Evolutionary conservation across 192 early-diverging fungal species (phyloP).

Genomic region (Diversispora epigaea): DNA sequence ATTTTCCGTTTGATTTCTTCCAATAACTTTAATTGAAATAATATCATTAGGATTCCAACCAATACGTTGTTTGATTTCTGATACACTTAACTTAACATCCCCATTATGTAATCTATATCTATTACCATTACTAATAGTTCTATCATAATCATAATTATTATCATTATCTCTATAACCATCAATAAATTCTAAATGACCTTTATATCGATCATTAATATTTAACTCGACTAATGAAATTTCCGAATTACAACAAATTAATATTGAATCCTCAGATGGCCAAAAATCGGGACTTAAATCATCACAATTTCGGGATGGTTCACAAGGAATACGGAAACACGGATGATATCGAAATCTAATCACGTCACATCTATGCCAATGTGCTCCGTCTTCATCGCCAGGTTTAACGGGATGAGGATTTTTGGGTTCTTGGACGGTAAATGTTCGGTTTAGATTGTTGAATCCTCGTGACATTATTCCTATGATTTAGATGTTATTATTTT

Average conservation of each 20-base stretch:
- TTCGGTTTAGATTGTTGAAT: conserved; percentile 65
- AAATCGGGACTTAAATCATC: not conserved
- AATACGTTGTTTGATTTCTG: not conserved
- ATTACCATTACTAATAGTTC: no score
- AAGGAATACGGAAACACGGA: conserved; percentile 58
- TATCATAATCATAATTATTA: no score
- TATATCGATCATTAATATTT: conserved; percentile 48
- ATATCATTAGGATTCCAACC: not conserved
- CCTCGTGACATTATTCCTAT: conserved; percentile 62
- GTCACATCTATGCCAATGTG: conserved; percentile 68
- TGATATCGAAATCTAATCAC: conserved; percentile 59
- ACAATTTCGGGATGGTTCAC: conserved; percentile 25
- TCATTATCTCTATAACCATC: conserved; percentile 10
- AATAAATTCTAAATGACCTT: conserved; percentile 55
- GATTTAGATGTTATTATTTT: not conserved
- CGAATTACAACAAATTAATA: conserved; percentile 23
- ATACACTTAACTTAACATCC: conserved; percentile 6
- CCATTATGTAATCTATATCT: conserved; percentile 33
- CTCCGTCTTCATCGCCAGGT: conserved; percentile 56
- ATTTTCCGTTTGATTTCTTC: conserved; percentile 17
- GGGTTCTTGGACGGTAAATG: conserved; percentile 63
- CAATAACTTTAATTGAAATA: conserved; percentile 1
- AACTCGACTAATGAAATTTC: conserved; percentile 63
- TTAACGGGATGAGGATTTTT: conserved; percentile 46
- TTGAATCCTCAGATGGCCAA: conserved; percentile 10